Base-by-base conservation (phyloP, 192 early-diverging fungal genomes). In the Diversispora epigaea region DNA sequence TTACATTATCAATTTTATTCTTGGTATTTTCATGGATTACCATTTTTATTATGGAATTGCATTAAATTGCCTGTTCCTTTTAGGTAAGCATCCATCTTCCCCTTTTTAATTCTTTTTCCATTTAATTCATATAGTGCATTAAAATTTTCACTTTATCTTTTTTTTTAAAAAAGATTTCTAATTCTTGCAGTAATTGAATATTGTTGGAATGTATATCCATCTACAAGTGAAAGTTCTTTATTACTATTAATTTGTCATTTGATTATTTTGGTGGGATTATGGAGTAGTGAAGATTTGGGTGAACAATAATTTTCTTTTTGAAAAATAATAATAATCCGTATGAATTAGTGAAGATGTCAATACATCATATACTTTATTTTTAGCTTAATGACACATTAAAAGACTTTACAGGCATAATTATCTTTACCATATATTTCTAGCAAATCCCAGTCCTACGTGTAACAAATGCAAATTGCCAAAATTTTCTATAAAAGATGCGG, bases 1-100 rank as follows among this genome's bases (percentile, higher is more conserved):
- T 81, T 99, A 68, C 97, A 99, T 77, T 97, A 97, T 77, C 96
- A 98, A 85, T 99, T 99, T 78, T 99, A 94, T 76, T 84, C 93
- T 0, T 99, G 97, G 97, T 99, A 97, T 79, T 92, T 82, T 47
- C 91, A 93, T 80, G 86, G 89, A 45, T 52, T 98, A 44, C 97
- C 97, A 12, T 93, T 91, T 64, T 77, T 99, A 9, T 76, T 95
- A 14, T 91, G 89, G 83, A 82, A 88, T 60, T 80, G 80, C 66
- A 79, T 77, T 2, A 66, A 76, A 32, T n/a, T 83, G 10, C 82
- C 82, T 3, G 57, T 80, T 1, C 4, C 79, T 21, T 52, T 77
- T 9, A 69, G 78, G 19, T 50, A 43, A 39, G 15, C n/a, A 22
- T 43, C 46, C 5, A 21, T 47, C 46, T 6, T 39, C 7, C 12